phyloP scores from a whole-genome alignment of 257 asterid genomes.

The Solanum verrucosum region DNA sequence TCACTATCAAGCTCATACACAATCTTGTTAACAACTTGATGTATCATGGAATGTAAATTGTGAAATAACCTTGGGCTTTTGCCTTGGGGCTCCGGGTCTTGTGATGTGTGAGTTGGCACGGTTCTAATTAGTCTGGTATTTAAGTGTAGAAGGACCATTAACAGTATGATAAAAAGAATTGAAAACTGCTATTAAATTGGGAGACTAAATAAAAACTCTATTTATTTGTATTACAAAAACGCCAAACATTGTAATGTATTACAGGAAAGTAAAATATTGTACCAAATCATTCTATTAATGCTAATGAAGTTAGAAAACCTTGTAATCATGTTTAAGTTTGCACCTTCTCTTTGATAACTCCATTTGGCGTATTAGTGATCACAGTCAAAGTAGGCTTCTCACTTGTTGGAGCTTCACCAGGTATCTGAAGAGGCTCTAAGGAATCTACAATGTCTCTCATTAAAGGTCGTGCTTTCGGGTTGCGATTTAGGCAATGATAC shows the following conservation, averaged over 20 bases:
- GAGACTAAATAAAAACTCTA: not conserved
- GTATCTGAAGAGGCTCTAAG: conserved; percentile 71
- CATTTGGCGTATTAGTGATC: conserved; percentile 22
- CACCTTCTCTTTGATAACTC: not conserved
- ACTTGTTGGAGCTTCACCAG: conserved; percentile 15
- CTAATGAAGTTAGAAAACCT: not conserved
- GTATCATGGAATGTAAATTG: not conserved
- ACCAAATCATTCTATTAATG: not conserved
- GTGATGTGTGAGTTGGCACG: not conserved
- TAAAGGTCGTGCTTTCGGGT: conserved; percentile 83
- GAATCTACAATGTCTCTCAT: conserved; percentile 91
- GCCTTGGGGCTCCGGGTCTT: not conserved
- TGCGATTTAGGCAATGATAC: conserved; percentile 74
- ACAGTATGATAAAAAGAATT: not conserved
- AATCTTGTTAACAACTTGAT: not conserved
- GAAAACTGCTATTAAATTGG: not conserved
- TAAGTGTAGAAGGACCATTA: not conserved
- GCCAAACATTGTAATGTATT: not conserved
- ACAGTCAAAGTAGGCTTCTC: conserved; percentile 35
- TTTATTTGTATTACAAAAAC: not conserved
- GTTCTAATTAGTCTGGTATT: not conserved
- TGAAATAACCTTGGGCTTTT: not conserved
- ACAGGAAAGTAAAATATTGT: not conserved
- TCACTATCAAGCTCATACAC: not conserved
- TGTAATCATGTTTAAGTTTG: not conserved